Conservation (phyloP, 2,329 filamentous ascomycete genomes). For the Penicillium corylophilum region DNA sequence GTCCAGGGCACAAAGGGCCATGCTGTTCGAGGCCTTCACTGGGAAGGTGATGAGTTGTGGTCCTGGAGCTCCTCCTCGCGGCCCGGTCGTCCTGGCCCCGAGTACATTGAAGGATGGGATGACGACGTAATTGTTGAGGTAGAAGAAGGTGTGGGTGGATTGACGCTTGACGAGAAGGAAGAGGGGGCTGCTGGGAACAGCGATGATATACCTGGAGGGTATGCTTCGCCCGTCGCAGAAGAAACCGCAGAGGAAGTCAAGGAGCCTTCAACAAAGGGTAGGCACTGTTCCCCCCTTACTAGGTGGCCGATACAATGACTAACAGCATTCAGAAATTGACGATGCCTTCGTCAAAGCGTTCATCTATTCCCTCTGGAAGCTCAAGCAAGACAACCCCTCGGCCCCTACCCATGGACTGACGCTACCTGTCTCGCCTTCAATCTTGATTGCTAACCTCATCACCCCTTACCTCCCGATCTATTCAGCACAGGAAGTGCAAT, state of each 20-base stretch:
- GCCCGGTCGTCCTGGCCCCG: constrained; percentile 54
- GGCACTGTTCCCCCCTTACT: not conserved
- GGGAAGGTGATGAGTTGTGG: constrained; percentile 70
- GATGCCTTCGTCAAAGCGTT: constrained; percentile 64
- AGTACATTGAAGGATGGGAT: constrained; percentile 54
- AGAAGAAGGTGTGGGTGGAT: constrained; percentile 45
- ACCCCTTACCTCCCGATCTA: constrained; percentile 65
- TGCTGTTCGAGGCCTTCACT: constrained; percentile 65
- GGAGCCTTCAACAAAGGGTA: constrained; percentile 59
- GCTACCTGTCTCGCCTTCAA: constrained; percentile 63
- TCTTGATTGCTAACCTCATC: constrained; percentile 62
- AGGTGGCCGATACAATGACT: not conserved
- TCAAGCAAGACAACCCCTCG: constrained; percentile 56
- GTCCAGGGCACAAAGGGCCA: constrained; percentile 63
- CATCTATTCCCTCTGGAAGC: constrained; percentile 60
- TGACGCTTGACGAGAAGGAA: constrained; percentile 34
- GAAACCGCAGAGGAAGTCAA: constrained; percentile 43
- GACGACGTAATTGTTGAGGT: constrained; percentile 32
- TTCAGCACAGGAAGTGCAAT: constrained; percentile 55
- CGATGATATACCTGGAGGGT: constrained; percentile 17
- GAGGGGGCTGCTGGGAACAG: constrained; percentile 6
- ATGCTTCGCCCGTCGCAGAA: constrained; percentile 36
- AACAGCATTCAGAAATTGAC: constrained; percentile 59
- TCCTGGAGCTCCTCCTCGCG: constrained; percentile 57
- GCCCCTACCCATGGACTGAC: constrained; percentile 56